Conservation (phyloP, 2,329 filamentous ascomycete species). For the Phyllosticta citribraziliensis region DNA sequence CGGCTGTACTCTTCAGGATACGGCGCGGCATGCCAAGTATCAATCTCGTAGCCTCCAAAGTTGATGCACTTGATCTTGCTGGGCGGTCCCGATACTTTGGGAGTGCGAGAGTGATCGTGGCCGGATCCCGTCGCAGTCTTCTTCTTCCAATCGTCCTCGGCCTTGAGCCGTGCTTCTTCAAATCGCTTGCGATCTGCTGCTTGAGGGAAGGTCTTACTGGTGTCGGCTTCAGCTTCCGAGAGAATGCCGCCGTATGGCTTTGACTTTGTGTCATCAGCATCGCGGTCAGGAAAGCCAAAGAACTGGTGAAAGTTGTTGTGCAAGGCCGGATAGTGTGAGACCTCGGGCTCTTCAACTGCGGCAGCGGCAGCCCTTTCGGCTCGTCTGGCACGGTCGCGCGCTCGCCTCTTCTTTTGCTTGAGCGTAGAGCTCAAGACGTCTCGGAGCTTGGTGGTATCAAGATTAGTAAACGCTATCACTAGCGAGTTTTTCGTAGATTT, state of each 20-base stretch:
- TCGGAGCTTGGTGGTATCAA: conserved; percentile 2
- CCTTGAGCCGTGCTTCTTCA: conserved; percentile 79
- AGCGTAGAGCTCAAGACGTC: conserved; percentile 18
- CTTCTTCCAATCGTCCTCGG: conserved; percentile 83
- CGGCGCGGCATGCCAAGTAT: conserved; percentile 97
- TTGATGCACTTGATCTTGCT: conserved; percentile 99
- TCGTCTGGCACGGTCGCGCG: conserved; percentile 39
- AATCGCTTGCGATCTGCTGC: conserved; percentile 76
- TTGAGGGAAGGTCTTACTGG: conserved; percentile 73
- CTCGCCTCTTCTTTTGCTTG: conserved; percentile 41
- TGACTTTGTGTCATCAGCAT: conserved; percentile 77
- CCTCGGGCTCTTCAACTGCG: conserved; percentile 28
- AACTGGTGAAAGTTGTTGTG: conserved; percentile 64
- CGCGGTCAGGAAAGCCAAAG: conserved; percentile 81
- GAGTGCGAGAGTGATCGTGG: conserved; percentile 54
- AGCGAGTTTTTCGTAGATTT: conserved; percentile 6
- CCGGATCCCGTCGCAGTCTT: conserved; percentile 51
- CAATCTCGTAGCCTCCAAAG: conserved; percentile 94
- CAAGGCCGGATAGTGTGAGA: conserved; percentile 49
- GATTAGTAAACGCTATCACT: conserved; percentile 6
- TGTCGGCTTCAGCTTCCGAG: conserved; percentile 81
- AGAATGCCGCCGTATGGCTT: conserved; percentile 95
- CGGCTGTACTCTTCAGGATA: conserved; percentile 98
- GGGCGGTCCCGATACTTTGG: conserved; percentile 72
- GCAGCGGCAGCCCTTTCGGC: conserved; percentile 24